Base-by-base conservation (phyloP, 2,329 filamentous ascomycete species). In the Alternaria incomplexa region DNA sequence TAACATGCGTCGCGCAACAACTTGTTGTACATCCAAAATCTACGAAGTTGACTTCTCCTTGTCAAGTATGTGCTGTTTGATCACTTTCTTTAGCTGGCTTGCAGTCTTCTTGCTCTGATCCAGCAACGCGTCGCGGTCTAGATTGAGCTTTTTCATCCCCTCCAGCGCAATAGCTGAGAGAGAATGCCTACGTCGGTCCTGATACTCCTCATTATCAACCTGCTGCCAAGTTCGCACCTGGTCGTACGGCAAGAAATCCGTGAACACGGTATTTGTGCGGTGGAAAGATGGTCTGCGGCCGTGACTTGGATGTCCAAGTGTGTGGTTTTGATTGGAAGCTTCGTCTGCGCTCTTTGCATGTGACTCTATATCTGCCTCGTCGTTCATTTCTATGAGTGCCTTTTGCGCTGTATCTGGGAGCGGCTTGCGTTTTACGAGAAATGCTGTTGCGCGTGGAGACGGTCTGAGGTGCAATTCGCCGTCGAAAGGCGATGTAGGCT, bases 221-320 rank as follows among this genome's bases (percentile, higher is more conserved):
- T 52, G 17, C 3, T 62, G 53, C 59, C 59, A 58, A 2, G 59
- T 58, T 28, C 32, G 11, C 11, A 58, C 6, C 5, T 58, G 46
- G 10, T 58, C 28, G 5, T 25, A 22, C 2, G 36, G 46, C 30
- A 62, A 20, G 13, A 62, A 45, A n/a, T 53, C 53, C 12, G 51
- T 48, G 22, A 62, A 58, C 20, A 11, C 23, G 10, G 59, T 56
- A 23, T 23, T 45, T 2, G 26, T 25, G 22, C 40, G 46, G 30
- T 25, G 20, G 5, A 45, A 12, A 17, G n/a, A 28, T 28, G 52
- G 32, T 10, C 52, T 44, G 25, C n/a, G 10, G 8, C 32, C 36
- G 4, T 43, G 36, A 22, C 10, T 26, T 26, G 52, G 5, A 15
- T 15, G 9, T 20, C 22, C 10, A 11, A 23, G 52, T 22, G 12